Conservation (phyloP, 257 asterid genomes). For the Ilex aquifolium region DNA sequence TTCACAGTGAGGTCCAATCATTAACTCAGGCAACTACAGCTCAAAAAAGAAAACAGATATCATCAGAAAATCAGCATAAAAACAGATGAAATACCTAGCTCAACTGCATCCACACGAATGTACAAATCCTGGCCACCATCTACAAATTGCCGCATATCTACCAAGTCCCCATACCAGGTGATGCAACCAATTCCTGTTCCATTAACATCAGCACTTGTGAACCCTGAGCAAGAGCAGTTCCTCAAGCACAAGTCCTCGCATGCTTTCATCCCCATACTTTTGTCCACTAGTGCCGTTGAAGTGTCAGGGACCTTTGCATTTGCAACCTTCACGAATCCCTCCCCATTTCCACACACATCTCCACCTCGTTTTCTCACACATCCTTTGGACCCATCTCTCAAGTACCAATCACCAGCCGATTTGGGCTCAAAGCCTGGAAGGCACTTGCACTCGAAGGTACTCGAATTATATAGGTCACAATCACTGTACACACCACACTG, state of each 20-base stretch:
- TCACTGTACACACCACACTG: constrained; percentile 21
- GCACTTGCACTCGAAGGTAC: constrained; percentile 25
- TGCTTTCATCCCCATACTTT: too few species aligned
- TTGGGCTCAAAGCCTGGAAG: constrained; percentile 34
- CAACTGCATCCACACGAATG: constrained; percentile 1
- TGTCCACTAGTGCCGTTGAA: constrained; percentile 2
- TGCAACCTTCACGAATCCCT: constrained; percentile 18
- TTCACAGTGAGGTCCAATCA: too few species aligned
- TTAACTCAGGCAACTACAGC: too few species aligned
- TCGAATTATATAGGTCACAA: constrained; percentile 16
- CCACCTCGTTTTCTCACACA: constrained; percentile 26
- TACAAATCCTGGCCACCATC: constrained; percentile 13
- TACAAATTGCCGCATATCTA: constrained; percentile 16
- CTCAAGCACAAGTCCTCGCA: too few species aligned
- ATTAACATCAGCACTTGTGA: constrained; percentile 17
- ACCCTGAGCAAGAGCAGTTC: too few species aligned
- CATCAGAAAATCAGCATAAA: too few species aligned
- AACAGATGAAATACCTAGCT: neutral
- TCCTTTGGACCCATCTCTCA: constrained; percentile 26
- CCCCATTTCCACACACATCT: constrained; percentile 14
- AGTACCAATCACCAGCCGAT: constrained; percentile 23
- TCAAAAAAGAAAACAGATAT: too few species aligned
- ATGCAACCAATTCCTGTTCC: constrained; percentile 33
- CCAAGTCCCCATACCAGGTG: constrained; percentile 30
- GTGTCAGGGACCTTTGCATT: constrained; percentile 25